phyloP scores from a whole-genome alignment of 2,329 filamentous ascomycete species.

The Acarospora socialis region DNA sequence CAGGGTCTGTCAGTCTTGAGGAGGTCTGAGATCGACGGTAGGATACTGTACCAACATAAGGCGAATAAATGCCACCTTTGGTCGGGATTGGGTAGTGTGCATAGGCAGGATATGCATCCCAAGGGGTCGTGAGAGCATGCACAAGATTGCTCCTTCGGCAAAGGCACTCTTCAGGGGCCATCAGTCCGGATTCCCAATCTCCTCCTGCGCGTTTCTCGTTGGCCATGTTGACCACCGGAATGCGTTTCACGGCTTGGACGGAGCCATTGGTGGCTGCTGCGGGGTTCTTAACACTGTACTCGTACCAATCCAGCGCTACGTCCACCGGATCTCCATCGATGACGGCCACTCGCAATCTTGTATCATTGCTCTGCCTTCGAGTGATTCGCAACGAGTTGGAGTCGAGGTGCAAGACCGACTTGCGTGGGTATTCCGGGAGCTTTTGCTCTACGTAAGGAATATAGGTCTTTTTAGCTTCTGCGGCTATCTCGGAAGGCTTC shows the following conservation, averaged over 20 bases:
- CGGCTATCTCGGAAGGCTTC: constrained; percentile 55
- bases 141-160: constrained; percentile 62
- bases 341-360: constrained; percentile 29
- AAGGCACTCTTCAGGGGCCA: constrained; percentile 57
- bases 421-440: constrained; percentile 39
- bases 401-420: constrained; percentile 43
- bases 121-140: constrained; percentile 50
- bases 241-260: constrained; percentile 17
- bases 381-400: constrained; percentile 36
- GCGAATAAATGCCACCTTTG: constrained; percentile 55
- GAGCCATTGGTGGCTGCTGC: constrained; percentile 15
- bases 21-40: constrained; percentile 4
- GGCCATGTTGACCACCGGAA: constrained; percentile 58
- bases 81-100: constrained; percentile 56
- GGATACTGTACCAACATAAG: constrained; percentile 43
- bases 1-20: neutral
- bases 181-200: constrained; percentile 58
- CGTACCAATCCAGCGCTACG: constrained; percentile 22
- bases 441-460: constrained; percentile 49
- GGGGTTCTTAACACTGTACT: constrained; percentile 13
- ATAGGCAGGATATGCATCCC: constrained; percentile 28
- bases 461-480: constrained; percentile 56
- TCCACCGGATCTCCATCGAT: constrained; percentile 32
- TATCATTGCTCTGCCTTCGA: constrained; percentile 15
- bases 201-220: constrained; percentile 65